Base-by-base conservation (phyloP, 176 grass and related monocot species). In the Avena insularis region DNA sequence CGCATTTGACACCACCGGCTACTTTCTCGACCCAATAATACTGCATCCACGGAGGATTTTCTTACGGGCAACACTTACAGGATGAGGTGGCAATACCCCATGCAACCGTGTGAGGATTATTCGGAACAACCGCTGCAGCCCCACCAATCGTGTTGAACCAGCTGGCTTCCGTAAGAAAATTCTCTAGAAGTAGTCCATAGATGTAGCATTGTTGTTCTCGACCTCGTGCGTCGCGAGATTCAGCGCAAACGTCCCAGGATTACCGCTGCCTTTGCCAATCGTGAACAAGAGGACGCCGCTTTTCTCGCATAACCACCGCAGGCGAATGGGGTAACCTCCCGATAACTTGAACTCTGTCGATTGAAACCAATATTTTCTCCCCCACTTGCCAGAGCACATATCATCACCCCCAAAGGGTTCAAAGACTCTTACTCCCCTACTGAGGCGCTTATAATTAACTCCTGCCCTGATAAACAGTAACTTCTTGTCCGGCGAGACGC, bases 401-500 rank as follows among this genome's bases (percentile, higher is more conserved):
- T 12, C 10, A 13, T 31, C 33, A 33, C 31, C 6, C 4, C 25
- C 40, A 70, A 8, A 31, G 8, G 2, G 0, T 15, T 79, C 63
- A 48, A 10, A 48, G 8, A 10, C 46, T 48, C 46, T 9, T 66
- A 54, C 51, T 54, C 12, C 51, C 12, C 15, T 54, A 15, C 1
- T 5, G 51, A 54, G 51, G 14, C 51, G 12, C 2, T 54, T 54
- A 16, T 13, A 3, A 58, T 20, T 8, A 58, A 0, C 8, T 19
- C 3, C 7, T 17, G 66, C 35, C 36, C 66, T 70, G 8, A 70
- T 70, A 12, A 58, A 70, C 8, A 40, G 57, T 4, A 86, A 65
- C 38, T 65, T 88, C 6, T 20, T 61, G 21, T 93, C 69, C 75
- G 82, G 80, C 48, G 75, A 86, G 12, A 90, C 55, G 4, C 91